Evolutionary conservation across 1,139 yeast genomes (phyloP), one percentile per base, ranked within the genome.

Genomic region (Sugiyamaella grinbergsii): DNA sequence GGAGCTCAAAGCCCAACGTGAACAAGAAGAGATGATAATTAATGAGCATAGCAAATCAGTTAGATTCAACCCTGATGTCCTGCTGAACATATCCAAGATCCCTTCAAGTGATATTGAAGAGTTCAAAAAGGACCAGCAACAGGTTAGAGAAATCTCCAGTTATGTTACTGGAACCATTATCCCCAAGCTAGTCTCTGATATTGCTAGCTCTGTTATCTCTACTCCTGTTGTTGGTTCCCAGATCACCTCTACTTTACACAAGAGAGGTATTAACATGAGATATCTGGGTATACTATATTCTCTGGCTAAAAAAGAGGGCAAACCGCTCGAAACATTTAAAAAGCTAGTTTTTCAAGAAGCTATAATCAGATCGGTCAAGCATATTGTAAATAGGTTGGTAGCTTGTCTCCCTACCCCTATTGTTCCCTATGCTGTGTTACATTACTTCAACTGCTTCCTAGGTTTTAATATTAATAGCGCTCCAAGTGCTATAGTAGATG

Each of bases 201-300:
- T 83, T 48, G 74, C 74, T 36, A 60, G 65, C 4, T 76, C 80
- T 16, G 73, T 74, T 47, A 73, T 77, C 37, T 75, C 83, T 47
- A 77, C 83, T 32, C 96, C 96, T 42, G 75, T 87, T 55, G 96
- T 89, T 64, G 96, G 98, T 55, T 66, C 71, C 4, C 93, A 90
- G 61, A 78, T 93, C 62, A 73, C 89, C 26, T 73, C 76, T 37
- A 68, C 77, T 50, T 71, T 93, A 69, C 98, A 93, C 69, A 79
- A 79, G 60, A 74, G 76, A 49, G 98, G 98, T 75, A 84, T 93
- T 65, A 91, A 89, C 68, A 67, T 91, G 73, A 85, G 98, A 71
- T 91, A 93, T 65, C 75, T 93, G 62, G 97, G 97, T 55, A 71
- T 39, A 2, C 41, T 68, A 2, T 52, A 57, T 38, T 48, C 48